Percentiles rank a stretch among this genome's conserved stretches.
Evolutionary conservation across 257 asterid genomes (phyloP).

Genomic region (Leonotis leonurus): DNA sequence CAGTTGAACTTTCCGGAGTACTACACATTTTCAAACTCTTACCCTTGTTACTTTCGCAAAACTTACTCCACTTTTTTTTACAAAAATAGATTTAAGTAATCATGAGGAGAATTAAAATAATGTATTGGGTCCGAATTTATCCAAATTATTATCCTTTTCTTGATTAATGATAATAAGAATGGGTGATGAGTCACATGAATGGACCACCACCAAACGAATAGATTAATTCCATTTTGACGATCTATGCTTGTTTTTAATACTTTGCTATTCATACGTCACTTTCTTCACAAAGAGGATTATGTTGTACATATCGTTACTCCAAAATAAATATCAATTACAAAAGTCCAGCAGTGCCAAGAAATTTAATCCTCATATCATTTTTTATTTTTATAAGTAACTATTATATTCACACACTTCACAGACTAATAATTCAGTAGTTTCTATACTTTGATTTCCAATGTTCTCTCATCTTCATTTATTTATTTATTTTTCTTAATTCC

Average conservation of each 20-base stretch:
- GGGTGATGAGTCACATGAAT: not conserved
- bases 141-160: not conserved
- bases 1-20: too few species aligned
- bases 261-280: conserved; percentile 14
- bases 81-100: not conserved
- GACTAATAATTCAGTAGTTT: not conserved
- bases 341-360: not conserved
- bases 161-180: not conserved
- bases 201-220: conserved; percentile 10
- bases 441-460: not conserved
- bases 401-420: not conserved
- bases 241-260: not conserved
- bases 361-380: not conserved
- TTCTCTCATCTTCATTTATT: too few species aligned
- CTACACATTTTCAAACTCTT: too few species aligned
- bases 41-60: too few species aligned
- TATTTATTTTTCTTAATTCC: too few species aligned
- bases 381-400: not conserved
- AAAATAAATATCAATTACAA: not conserved
- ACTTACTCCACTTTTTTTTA: too few species aligned
- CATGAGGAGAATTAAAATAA: not conserved
- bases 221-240: conserved; percentile 5
- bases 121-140: not conserved
- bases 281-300: not conserved
- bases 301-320: conserved; percentile 1